Base-by-base conservation (phyloP, 148 eudicot genomes). In the Pouteria glomerata region DNA sequence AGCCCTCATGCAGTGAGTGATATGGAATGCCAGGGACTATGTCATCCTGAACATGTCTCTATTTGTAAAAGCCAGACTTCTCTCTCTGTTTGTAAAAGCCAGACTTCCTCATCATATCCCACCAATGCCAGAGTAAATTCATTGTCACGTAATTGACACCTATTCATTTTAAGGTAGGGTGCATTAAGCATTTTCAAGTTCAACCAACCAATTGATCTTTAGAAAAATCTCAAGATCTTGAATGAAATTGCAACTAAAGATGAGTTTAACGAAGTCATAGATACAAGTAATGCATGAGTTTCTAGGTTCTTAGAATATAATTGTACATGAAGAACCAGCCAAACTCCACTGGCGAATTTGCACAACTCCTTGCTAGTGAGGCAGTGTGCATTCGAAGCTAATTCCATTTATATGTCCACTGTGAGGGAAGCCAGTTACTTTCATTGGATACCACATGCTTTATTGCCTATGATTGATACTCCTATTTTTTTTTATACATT, bases 131-230 rank as follows among this genome's bases (percentile, higher is more conserved):
- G 35, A 15, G 13, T 1, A 44, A 42, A 42, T 24, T 42, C 68
- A 42, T 42, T 0, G 4, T 15, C 18, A 47, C n/a, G 14, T 6
- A 12, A 29, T n/a, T 16, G 53, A 65, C 18, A 12, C 23, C 21
- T 13, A 52, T 34, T 52, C 45, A 51, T 13, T 13, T 68, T 31
- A 21, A n/a, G 44, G 15, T 50, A 27, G n/a, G 10, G 57, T 30
- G 37, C 18, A 30, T 47, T 66, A 55, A 66, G 47, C 59, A 68
- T 51, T 68, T n/a, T n/a, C n/a, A n/a, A n/a, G n/a, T 68, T 19
- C 56, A 34, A 31, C 57, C 12, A 11, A 48, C 30, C 15, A 31
- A 30, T n/a, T 4, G 18, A 35, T 10, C 42, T 6, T 26, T 4
- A 41, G 7, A 57, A 47, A 66, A 52, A 68, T 34, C 57, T 21